Evolutionary conservation across 108 stramenopile genomes (phyloP), one percentile per base, ranked within the genome.

Genomic region (Cyclostephanos invisitatus): DNA sequence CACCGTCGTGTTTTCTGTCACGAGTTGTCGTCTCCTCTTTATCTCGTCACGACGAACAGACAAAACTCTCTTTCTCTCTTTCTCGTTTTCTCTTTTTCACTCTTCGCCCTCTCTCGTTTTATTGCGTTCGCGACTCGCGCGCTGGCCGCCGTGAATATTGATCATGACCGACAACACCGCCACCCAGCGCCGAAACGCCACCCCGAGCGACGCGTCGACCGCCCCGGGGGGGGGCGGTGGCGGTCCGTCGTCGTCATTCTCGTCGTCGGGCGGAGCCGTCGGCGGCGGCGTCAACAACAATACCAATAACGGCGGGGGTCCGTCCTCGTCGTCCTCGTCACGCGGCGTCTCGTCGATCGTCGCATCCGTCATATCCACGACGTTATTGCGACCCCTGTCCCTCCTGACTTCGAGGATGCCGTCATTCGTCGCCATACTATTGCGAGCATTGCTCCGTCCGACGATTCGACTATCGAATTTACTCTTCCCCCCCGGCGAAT

Each of bases 401-500:
- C 17, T 72, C 54, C 51, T 79, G 7, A 48, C 62, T 2, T 38
- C 62, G 50, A 71, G 40, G 46, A 12, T 79, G 20, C 67, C 70
- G 32, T 76, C 67, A 7, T 54, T 83, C 12, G 9, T 63, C 5
- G 68, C 79, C 1, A 67, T 83, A 17, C 28, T 83, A 22, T 37
- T 85, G 32, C 84, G 77, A 28, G 74, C 81, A 38, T 15, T 82
- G 5, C 59, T 90, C 7, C 86, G 85, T 81, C 89, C 89, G 3
- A 54, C 85, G 0, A 47, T 75, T 11, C 62, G 74, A 53, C 9
- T 84, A 6, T 38, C 73, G 50, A 74, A 78, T 21, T 10, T 83
- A 2, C 18, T 76, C 17, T 85, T 88, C 61, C 80, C 87, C 7
- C 70, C 83, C 53, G 70, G 74, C 4, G 78, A 84, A 36, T 87